phyloP scores from a whole-genome alignment of 2,329 filamentous ascomycete species.

The Epichloe sibirici region DNA sequence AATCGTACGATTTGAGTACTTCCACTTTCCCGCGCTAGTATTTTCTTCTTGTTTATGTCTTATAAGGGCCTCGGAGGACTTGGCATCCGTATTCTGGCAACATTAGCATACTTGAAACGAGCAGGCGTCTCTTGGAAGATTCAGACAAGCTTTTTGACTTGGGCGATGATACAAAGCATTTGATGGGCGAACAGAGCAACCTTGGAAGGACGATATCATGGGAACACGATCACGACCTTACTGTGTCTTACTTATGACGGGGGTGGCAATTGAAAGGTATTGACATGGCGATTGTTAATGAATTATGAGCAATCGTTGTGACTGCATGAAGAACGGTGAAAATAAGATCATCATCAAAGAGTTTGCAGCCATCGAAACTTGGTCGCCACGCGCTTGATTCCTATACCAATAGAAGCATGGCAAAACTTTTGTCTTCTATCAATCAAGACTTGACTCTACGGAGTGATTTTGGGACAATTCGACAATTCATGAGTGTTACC shows the following conservation, averaged over 20 bases:
- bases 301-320: not conserved
- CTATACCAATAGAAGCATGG: too few species aligned
- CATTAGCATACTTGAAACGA: not conserved
- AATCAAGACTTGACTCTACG: too few species aligned
- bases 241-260: not conserved
- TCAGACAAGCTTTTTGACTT: not conserved
- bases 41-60: not conserved
- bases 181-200: not conserved
- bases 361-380: too few species aligned
- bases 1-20: not conserved
- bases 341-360: too few species aligned
- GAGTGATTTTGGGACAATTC: too few species aligned
- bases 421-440: too few species aligned
- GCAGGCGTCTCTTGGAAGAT: not conserved
- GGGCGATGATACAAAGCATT: not conserved
- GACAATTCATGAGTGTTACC: too few species aligned
- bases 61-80: not conserved
- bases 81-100: not conserved
- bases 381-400: too few species aligned
- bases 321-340: not conserved
- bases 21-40: not conserved
- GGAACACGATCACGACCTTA: not conserved
- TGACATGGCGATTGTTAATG: not conserved
- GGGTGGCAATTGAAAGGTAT: not conserved
- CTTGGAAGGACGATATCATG: not conserved